Base-by-base conservation (phyloP, 1,284 basidiomycete genomes). In the Cerioporus squamosus region DNA sequence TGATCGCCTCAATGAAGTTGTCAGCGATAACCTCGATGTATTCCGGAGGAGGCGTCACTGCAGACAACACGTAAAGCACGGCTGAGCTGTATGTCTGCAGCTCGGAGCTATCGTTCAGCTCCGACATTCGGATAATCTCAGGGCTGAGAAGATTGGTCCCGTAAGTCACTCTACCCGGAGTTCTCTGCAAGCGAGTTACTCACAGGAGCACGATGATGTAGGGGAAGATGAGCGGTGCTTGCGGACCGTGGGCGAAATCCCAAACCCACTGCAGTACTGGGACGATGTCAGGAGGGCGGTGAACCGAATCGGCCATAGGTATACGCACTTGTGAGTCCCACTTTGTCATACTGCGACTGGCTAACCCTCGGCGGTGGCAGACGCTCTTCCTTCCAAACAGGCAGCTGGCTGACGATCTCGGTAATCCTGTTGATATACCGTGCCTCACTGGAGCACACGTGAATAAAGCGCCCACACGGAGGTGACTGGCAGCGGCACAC, bases 301-400 rank as follows among this genome's bases (percentile, higher is more conserved):
- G 17, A 24, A 40, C 43, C 8, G n/a, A 36, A 15, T 36, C 12
- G 33, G 33, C 33, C 33, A 10, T 10, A 36, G 33, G 8, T 10
- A n/a, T 40, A 49, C 85, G 68, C 72, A 91, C 90, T 75, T 22
- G 90, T 90, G 57, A 93, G 75, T 12, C 91, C 90, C 55, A 93
- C 86, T 77, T 92, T 94, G 76, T 97, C 95, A 72, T 97, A 97
- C 78, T 88, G 86, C 40, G 83, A 93, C 71, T 87, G 91, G 63
- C 79, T 87, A 59, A 89, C 91, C 66, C 91, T 82, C 0, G 94
- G 93, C 47, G 93, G 93, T 26, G 93, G 86, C n/a, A 94, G 82
- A 60, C 95, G 83, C 71, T 91, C 79, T 66, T 84, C 79, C 71
- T 87, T 88, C 87, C 87, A 91, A 59, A 78, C 74, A 0, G 87